Evolutionary conservation across 2,329 filamentous ascomycete genomes (phyloP), one percentile per base, ranked within the genome.

Genomic region (Incumbomyces lentus): DNA sequence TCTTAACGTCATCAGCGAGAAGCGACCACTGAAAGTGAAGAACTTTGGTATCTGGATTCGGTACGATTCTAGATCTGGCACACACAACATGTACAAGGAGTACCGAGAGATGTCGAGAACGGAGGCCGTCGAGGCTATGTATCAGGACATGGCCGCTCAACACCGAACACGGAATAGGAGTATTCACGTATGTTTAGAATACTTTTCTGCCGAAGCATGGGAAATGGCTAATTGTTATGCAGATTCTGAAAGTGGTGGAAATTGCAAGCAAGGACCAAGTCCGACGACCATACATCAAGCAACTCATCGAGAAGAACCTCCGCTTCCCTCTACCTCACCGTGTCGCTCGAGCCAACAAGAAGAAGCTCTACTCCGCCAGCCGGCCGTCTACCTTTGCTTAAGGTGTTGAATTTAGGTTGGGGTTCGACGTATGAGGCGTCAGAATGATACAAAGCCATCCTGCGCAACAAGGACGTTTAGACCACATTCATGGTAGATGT

Each of bases 61-160:
- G 70, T 98, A 98, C 79, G 90, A 98, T 78, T 98, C 93, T 55
- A 90, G 92, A 74, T 96, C 92, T 64, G 92, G 92, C 65, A 98
- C 92, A 65, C 92, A 98, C 88, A 98, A 98, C 85, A 98, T 98
- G 92, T 98, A 98, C 87, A 96, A 96, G 84, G 92, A 98, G 84
- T 96, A 95, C 85, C 86, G 92, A 70, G 92, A 96, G 81, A 86
- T 96, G 81, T 90, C 86, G 69, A 81, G 92, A 73, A 86, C 84
- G 66, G 90, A 92, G 61, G 92, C 92, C 60, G 90, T 96, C 66
- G 86, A 96, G 75, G 75, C 90, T 61, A 82, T 98, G 69, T 98
- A 98, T 84, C 86, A 92, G 75, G 92, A 98, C 78, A 96, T 98
- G 92, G 88, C 92, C 62, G 90, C 93, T 72, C 87, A 92, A 71